phyloP scores from a whole-genome alignment of 1,284 basidiomycete species.

The Cerrena zonata region DNA sequence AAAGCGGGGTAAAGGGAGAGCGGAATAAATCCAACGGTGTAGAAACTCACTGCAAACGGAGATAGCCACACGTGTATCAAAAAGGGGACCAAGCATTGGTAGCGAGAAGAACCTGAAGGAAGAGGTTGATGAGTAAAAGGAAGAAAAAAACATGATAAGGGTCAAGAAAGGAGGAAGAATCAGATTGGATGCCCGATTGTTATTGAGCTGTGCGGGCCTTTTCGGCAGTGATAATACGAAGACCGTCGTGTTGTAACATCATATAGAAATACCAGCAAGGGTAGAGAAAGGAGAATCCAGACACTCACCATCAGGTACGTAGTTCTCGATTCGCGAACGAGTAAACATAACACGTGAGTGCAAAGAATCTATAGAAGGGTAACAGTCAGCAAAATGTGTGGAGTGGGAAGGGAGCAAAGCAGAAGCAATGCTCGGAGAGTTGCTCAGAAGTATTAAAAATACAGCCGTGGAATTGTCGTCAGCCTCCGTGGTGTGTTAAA shows the following conservation, averaged over 20 bases:
- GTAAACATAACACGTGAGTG: neutral
- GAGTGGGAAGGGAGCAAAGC: constrained; percentile 1
- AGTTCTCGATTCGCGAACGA: neutral
- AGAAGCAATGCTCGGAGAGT: no score
- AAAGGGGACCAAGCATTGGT: no score
- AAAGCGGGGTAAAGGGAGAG: neutral
- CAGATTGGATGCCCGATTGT: constrained; percentile 70
- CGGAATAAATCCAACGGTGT: neutral
- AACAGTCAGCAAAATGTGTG: constrained; percentile 4
- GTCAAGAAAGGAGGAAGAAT: constrained; percentile 26
- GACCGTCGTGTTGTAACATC: constrained; percentile 80
- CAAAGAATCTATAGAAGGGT: no score
- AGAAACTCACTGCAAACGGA: constrained; percentile 6
- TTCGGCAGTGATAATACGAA: constrained; percentile 78
- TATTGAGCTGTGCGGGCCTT: constrained; percentile 84
- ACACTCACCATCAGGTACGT: constrained; percentile 24
- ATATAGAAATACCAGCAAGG: constrained; percentile 29
- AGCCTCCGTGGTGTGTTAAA: constrained; percentile 30
- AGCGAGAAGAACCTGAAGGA: neutral
- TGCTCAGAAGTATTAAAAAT: constrained; percentile 52
- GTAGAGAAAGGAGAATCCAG: constrained; percentile 3
- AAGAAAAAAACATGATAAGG: neutral
- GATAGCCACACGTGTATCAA: no score
- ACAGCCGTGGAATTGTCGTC: constrained; percentile 77
- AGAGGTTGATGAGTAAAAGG: neutral